Evolutionary conservation across 805 yeast genomes (phyloP).

Genomic region (Lipomyces sp.): DNA sequence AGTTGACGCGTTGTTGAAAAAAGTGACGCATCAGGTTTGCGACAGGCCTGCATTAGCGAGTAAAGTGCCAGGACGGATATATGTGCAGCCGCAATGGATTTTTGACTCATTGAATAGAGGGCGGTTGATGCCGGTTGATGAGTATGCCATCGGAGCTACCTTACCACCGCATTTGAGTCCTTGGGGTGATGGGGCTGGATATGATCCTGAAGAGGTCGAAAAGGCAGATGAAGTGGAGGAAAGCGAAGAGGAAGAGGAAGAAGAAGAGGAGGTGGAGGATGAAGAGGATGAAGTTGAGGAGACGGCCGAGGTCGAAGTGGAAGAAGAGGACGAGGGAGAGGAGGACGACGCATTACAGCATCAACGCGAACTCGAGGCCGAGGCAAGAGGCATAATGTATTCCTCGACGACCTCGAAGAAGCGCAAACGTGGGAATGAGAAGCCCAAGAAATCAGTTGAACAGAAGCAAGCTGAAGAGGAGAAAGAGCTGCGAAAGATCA

Average conservation of each 20-base stretch:
- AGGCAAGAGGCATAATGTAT: slow-evolving; percentile 83
- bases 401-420: slow-evolving; percentile 49
- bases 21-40: slow-evolving; percentile 88
- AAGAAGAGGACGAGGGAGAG: slow-evolving; percentile 42
- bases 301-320: slow-evolving; percentile 56
- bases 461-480: slow-evolving; percentile 71
- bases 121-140: slow-evolving; percentile 72
- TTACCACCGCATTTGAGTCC: slow-evolving; percentile 97
- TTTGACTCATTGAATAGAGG: slow-evolving; percentile 87
- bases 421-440: slow-evolving; percentile 44
- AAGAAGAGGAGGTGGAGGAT: slow-evolving; percentile 52
- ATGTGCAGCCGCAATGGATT: slow-evolving; percentile 97
- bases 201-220: slow-evolving; percentile 69
- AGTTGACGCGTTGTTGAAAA: slow-evolving; percentile 32
- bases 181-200: slow-evolving; percentile 96
- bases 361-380: slow-evolving; percentile 85
- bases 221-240: slow-evolving; percentile 57
- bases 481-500: slow-evolving; percentile 88
- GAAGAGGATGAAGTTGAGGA: slow-evolving; percentile 55
- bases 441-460: slow-evolving; percentile 45
- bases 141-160: slow-evolving; percentile 91
- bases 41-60: slow-evolving; percentile 84
- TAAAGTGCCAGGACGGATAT: slow-evolving; percentile 88
- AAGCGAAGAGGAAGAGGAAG: slow-evolving; percentile 58
- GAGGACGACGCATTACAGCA: slow-evolving; percentile 58